phyloP scores from a whole-genome alignment of 2,329 filamentous ascomycete genomes.

The Onygenales sp. region DNA sequence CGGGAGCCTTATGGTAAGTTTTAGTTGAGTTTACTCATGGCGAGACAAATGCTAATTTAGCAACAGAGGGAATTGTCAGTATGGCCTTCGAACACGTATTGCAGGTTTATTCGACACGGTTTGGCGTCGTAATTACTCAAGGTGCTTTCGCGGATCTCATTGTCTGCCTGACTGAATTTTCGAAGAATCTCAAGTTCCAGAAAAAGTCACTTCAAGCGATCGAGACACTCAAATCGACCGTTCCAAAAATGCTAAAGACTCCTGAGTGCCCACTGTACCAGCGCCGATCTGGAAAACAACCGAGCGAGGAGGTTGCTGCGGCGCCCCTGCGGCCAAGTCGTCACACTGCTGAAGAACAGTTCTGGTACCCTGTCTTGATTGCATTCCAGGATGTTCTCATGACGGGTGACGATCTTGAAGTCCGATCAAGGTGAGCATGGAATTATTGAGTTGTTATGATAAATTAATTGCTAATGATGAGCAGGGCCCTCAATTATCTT shows the following conservation, averaged over 20 bases:
- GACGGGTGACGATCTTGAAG: conserved; percentile 97
- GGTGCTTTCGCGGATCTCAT: conserved; percentile 94
- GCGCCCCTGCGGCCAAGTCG: conserved; percentile 54
- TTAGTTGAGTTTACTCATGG: not conserved
- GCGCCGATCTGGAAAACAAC: conserved; percentile 40
- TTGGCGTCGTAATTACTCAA: conserved; percentile 91
- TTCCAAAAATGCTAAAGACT: conserved; percentile 89
- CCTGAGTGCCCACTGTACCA: conserved; percentile 87
- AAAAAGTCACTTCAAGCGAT: conserved; percentile 97
- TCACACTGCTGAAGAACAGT: conserved; percentile 91
- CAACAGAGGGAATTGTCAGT: conserved; percentile 78
- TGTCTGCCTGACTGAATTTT: conserved; percentile 94
- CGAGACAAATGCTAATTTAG: conserved; percentile 13
- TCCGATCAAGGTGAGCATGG: conserved; percentile 53
- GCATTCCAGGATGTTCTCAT: conserved; percentile 98
- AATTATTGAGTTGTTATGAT: not conserved
- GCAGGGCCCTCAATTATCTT: conserved; percentile 77
- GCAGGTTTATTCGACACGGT: conserved; percentile 89
- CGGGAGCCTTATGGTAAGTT: conserved; percentile 66
- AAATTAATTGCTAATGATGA: conserved; percentile 4
- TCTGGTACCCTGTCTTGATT: conserved; percentile 97
- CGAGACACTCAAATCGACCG: conserved; percentile 85
- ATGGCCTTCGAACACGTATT: conserved; percentile 95
- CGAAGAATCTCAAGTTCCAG: conserved; percentile 96
- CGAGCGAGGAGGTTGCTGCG: not conserved